Evolutionary conservation across 1,139 yeast species (phyloP), one percentile per base, ranked within the genome.

Genomic region (Candida sp.): DNA sequence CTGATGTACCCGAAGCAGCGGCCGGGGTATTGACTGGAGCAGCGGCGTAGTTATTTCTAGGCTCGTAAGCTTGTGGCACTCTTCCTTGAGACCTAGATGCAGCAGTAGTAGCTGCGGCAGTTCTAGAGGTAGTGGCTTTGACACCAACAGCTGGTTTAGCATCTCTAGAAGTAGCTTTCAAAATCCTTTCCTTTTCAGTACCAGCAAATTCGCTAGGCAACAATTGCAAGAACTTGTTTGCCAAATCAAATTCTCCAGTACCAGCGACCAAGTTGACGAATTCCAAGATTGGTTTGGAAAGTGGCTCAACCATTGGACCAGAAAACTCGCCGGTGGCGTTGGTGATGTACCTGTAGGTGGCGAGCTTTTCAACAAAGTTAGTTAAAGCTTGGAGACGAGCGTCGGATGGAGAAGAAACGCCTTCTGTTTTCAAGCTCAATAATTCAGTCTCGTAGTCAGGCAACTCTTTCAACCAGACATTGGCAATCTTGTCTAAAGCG

Each of bases 361-460:
- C 84, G 54, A 92, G 81, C 69, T 93, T 93, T 66, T 90, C 96
- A 51, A 91, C 89, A 66, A 92, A 88, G 61, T 84, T 86, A 53
- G 88, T 87, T 63, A 94, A 78, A 5, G 97, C 88, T 60, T 84
- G 88, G 59, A 88, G 85, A 65, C 93, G 92, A 23, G 97, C 97
- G 57, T 88, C 96, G 50, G 89, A 88, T 3, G 90, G 86, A n/a
- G 91, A 79, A 2, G 78, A 66, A 33, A 81, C 72, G 26, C 70
- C 72, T 1, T 62, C 58, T 17, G 63, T 61, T 27, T 75, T 69
- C 5, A 77, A 67, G 51, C 75, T 68, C 35, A 85, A 71, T 52
- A 84, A 73, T 51, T 75, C 73, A 8, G 70, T 61, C 69, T 93
- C 97, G 53, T 80, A 70, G 0, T 69, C 75, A 25, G 84, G 78